These are phyloP conservation scores for Didymosphaeria variabile DNA, from an alignment of 2,329 filamentous ascomycete species.

Conservation along the genomic window DNA sequence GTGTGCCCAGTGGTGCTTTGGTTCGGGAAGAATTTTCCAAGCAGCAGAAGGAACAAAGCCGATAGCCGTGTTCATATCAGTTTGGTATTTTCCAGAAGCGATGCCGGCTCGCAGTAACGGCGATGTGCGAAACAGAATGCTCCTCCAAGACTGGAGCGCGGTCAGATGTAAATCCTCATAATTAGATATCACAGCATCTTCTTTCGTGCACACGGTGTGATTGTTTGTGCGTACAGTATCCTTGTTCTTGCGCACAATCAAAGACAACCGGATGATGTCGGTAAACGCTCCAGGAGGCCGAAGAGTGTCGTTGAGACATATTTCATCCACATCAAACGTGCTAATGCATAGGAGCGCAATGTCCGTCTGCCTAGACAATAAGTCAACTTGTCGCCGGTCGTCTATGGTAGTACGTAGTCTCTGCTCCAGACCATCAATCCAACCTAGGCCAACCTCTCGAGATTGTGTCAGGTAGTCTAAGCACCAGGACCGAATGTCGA, in stretches of 20 bases:
- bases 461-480: constrained; percentile 43
- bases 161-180: constrained; percentile 13
- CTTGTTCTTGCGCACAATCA: constrained; percentile 26
- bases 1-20: constrained; percentile 16
- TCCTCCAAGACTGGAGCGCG: constrained; percentile 26
- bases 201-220: too few species aligned
- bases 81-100: too few species aligned
- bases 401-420: constrained; percentile 33
- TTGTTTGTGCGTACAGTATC: not conserved
- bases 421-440: constrained; percentile 49
- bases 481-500: constrained; percentile 31
- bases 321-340: constrained; percentile 59
- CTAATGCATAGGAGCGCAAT: constrained; percentile 53
- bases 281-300: too few species aligned
- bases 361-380: constrained; percentile 48
- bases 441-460: constrained; percentile 51
- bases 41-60: constrained; percentile 1
- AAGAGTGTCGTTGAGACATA: too few species aligned
- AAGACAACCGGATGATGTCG: constrained; percentile 29
- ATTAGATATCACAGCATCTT: too few species aligned
- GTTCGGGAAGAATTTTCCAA: constrained; percentile 10
- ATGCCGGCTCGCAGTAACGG: constrained; percentile 6
- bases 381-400: constrained; percentile 33
- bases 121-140: constrained; percentile 17
- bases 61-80: not conserved